Evolutionary conservation across 2,329 filamentous ascomycete genomes (phyloP).

Genomic region (Mollisiaceae sp.): DNA sequence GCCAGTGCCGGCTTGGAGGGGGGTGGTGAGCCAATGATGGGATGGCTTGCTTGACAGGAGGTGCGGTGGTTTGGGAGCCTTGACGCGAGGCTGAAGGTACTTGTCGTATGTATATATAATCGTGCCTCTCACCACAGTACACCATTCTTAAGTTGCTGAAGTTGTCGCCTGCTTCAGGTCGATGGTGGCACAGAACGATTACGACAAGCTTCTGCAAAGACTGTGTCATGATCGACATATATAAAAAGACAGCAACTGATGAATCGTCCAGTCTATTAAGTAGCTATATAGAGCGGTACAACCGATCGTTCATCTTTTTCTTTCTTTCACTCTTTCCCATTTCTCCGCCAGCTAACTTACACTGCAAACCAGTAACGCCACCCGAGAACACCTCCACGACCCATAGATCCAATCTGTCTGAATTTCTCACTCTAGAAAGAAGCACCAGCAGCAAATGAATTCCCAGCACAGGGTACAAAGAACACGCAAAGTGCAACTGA

Average conservation of each 20-base stretch:
- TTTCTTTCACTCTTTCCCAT: not conserved
- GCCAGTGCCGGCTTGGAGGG: not conserved
- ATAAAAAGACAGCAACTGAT: not conserved
- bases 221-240: no score
- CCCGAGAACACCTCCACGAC: not conserved
- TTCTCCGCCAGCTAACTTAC: conserved; percentile 3
- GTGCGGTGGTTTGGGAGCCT: no score
- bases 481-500: not conserved
- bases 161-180: no score
- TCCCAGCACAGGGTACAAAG: not conserved
- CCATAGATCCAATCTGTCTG: not conserved
- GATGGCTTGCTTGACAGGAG: no score
- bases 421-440: not conserved
- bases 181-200: no score
- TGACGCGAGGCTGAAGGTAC: no score
- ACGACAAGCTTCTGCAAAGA: no score
- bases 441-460: not conserved
- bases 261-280: conserved; percentile 2
- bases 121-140: no score
- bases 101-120: no score
- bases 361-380: not conserved
- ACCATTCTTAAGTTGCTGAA: no score
- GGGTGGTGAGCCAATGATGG: no score
- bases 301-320: not conserved
- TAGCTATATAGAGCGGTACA: not conserved